Percentiles rank a stretch among this genome's conserved stretches.
Evolutionary conservation across 1,284 basidiomycete genomes (phyloP).

Genomic region (Cutaneotrichosporon sp.): DNA sequence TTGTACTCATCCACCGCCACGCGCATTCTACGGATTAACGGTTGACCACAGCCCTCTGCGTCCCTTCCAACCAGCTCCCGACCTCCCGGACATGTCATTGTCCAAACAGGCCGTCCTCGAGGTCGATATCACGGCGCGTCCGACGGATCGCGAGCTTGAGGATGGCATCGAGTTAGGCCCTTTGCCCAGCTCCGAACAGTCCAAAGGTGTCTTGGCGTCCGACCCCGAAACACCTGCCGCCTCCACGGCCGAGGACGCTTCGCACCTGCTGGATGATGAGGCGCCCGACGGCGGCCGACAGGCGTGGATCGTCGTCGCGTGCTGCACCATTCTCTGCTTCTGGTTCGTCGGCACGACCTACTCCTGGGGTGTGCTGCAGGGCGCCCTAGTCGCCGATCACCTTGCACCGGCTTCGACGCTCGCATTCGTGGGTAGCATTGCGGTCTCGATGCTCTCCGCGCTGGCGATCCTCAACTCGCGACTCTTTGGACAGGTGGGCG

Average conservation of each 20-base stretch:
- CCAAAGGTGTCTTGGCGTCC: not conserved
- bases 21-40: not conserved
- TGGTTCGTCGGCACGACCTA: conserved; percentile 42
- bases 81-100: not conserved
- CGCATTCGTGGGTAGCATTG: conserved; percentile 45
- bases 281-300: conserved; percentile 20
- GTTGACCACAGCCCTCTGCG: not conserved
- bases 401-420: conserved; percentile 43
- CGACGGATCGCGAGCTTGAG: not conserved
- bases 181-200: not conserved
- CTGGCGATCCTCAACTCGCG: conserved; percentile 43
- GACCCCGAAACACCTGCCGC: not conserved
- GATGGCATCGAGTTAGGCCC: not conserved
- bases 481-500: conserved; percentile 36
- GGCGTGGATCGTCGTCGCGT: conserved; percentile 12
- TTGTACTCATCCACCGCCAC: not conserved
- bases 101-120: not conserved
- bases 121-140: not conserved
- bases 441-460: conserved; percentile 34
- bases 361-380: conserved; percentile 46
- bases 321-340: conserved; percentile 15
- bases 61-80: not conserved
- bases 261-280: conserved; percentile 13
- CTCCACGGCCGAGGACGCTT: conserved; percentile 2
- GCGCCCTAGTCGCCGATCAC: conserved; percentile 33